Base-by-base conservation (phyloP, 805 yeast species). In the Ogataea neopini region DNA sequence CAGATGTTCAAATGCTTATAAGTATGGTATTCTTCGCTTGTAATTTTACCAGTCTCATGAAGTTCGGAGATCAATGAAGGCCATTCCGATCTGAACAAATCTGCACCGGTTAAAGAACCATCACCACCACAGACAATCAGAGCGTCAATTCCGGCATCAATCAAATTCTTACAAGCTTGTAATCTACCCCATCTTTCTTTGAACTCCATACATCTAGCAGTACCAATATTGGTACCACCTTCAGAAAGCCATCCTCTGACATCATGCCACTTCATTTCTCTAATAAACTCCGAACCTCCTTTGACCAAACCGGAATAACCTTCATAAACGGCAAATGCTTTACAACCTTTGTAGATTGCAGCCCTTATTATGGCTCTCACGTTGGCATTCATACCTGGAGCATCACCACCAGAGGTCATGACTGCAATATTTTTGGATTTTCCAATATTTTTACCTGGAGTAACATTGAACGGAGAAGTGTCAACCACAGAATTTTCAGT, bases 21-120 rank as follows among this genome's bases (percentile, higher is more conserved):
- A 17, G 71, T 74, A 2, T 67, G 70, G 43, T 62, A 72, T 59
- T 81, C 75, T 36, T 72, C 72, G 14, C 56, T 38, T 3, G 86
- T 65, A 43, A 85, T 72, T 52, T 67, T 65, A 1, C 75, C 74
- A 1, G 64, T 69, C 1, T 62, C 66, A 10, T 74, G 66, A 56
- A 86, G 72, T 62, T 84, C 89, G 22, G 75, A 64, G 26, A 84
- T 70, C 60, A 86, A 73, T 2, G 84, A 76, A 4, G 90, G 89
- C 92, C 92, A 86, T 68, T 86, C 91, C 11, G 76, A 59, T 62
- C 92, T 75, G 67, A 86, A 85, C 47, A 84, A 68, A 61, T 86
- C 92, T 5, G 92, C 92, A 53, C 92, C 92, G 2, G 92, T 86
- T 53, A 86, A 72, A 1, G 90, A 84, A 44, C 92, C 92, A 63